Base-by-base conservation (phyloP, 2,329 filamentous ascomycete genomes). In the Ophiostoma triangulosporum region DNA sequence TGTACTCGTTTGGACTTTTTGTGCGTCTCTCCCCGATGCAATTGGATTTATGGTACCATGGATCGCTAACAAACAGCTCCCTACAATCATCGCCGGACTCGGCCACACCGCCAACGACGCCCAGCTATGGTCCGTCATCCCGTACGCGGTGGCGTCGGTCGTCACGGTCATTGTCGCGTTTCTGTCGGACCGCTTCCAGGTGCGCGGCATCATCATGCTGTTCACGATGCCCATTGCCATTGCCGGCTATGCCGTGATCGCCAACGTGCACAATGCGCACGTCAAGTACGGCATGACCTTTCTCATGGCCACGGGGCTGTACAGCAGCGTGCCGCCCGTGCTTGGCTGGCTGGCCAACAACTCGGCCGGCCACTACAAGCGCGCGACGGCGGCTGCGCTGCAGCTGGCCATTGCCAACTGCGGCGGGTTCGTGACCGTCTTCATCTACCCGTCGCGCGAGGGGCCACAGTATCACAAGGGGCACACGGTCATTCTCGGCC, bases 281-380 rank as follows among this genome's bases (percentile, higher is more conserved):
- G 70, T 76, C 4, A 75, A 79, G 51, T 84, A 83, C 59, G 80
- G 72, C 36, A 83, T 83, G 78, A 83, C 80, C 0, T 82, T 81
- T 60, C 67, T 85, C 52, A 83, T 84, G 78, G 78, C 81, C 0
- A 76, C 75, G 0, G 81, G 81, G 9, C 71, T 83, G 62, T 85
- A 83, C 62, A 71, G 73, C 46, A 78, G 76, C 40, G 78, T 84
- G 0, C 81, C 81, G 0, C 77, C 75, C 17, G 59, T 83, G 3
- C 66, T 85, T 9, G 80, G 76, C 1, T 85, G 81, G 81, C 76
- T 81, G 57, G 77, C 77, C 2, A 84, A 84, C 62, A 85, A 85
- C 62, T 80, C 76, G 0, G 80, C 81, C 0, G 80, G 78, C 0
- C 82, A 86, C 62, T 86, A 85, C 62, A 86, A 86, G 64, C 69